Evolutionary conservation across 148 eudicot species (phyloP).

Genomic region (Amaranthus cruentus): DNA sequence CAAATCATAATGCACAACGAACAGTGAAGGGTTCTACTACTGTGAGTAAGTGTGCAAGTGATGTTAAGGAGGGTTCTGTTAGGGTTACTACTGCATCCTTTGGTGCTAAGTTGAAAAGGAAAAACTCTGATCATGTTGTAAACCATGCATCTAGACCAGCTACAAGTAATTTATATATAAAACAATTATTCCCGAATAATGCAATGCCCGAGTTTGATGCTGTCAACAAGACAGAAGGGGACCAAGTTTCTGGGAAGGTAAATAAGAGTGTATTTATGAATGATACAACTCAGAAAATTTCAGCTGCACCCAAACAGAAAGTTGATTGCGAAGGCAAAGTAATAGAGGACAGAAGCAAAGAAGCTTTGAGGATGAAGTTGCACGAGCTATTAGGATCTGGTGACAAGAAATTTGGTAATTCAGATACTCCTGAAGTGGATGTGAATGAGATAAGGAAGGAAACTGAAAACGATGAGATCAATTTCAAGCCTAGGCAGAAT

Average conservation of each 20-base stretch:
- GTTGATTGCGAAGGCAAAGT: not conserved
- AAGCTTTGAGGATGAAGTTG: constrained; percentile 63
- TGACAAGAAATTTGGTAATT: constrained; percentile 27
- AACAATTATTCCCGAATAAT: constrained; percentile 25
- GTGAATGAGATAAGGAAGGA: constrained; percentile 30
- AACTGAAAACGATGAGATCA: constrained; percentile 25
- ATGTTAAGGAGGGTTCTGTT: constrained; percentile 33
- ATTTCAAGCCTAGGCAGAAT: constrained; percentile 36
- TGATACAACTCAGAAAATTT: constrained; percentile 24
- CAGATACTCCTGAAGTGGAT: constrained; percentile 30
- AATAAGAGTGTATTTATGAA: constrained; percentile 24
- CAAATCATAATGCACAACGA: constrained; percentile 18
- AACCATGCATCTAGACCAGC: constrained; percentile 24
- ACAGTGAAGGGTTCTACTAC: constrained; percentile 18
- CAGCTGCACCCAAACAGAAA: constrained; percentile 32
- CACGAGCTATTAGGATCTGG: constrained; percentile 59
- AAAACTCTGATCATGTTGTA: constrained; percentile 25
- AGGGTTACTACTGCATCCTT: constrained; percentile 33
- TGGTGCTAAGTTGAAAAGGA: constrained; percentile 14
- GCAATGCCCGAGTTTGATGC: constrained; percentile 23
- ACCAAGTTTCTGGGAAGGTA: constrained; percentile 16
- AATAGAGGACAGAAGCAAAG: constrained; percentile 37
- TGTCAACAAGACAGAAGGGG: constrained; percentile 27
- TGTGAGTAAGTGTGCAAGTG: constrained; percentile 21
- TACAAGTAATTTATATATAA: constrained; percentile 15